These are phyloP conservation scores for Chaetomiaceae sp. DNA, from an alignment of 2,329 filamentous ascomycete genomes.

Conservation along the genomic window DNA sequence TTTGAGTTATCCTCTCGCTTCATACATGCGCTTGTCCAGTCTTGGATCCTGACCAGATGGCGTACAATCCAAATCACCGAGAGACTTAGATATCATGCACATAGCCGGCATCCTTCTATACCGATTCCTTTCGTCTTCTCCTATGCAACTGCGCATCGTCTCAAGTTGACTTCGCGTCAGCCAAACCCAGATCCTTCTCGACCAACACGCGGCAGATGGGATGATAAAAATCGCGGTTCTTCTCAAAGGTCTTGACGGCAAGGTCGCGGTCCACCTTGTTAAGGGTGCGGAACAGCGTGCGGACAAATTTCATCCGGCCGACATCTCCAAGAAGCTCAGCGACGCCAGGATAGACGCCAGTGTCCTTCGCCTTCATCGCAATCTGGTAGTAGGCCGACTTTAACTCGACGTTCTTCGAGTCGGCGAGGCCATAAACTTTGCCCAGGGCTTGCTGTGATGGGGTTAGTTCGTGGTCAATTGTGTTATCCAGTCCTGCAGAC, in stretches of 20 bases:
- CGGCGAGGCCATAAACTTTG: slow-evolving; percentile 64
- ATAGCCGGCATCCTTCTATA: too few species aligned
- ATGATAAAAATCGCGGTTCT: slow-evolving; percentile 90
- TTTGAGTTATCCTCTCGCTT: too few species aligned
- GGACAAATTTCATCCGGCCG: slow-evolving; percentile 95
- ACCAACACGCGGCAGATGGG: slow-evolving; percentile 85
- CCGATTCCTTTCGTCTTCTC: too few species aligned
- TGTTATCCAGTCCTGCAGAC: slow-evolving; percentile 1
- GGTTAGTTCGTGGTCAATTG: slow-evolving; percentile 6
- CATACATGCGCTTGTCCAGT: too few species aligned
- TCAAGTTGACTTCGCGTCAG: slow-evolving; percentile 16
- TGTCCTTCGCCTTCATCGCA: slow-evolving; percentile 69
- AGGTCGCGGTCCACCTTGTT: slow-evolving; percentile 69
- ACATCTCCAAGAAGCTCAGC: slow-evolving; percentile 74
- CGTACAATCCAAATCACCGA: too few species aligned
- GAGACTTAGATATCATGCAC: too few species aligned
- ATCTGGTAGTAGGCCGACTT: slow-evolving; percentile 75
- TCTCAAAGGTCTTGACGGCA: slow-evolving; percentile 77
- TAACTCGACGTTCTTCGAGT: slow-evolving; percentile 83
- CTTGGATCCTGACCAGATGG: too few species aligned
- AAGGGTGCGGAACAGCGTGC: slow-evolving; percentile 74
- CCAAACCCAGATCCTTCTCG: slow-evolving; percentile 69
- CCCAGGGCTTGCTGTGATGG: slow-evolving; percentile 56
- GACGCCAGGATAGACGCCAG: slow-evolving; percentile 63
- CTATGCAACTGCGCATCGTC: too few species aligned